Evolutionary conservation across 192 early-diverging fungal genomes (phyloP), one percentile per base, ranked within the genome.

Genomic region (Gigaspora rosea): DNA sequence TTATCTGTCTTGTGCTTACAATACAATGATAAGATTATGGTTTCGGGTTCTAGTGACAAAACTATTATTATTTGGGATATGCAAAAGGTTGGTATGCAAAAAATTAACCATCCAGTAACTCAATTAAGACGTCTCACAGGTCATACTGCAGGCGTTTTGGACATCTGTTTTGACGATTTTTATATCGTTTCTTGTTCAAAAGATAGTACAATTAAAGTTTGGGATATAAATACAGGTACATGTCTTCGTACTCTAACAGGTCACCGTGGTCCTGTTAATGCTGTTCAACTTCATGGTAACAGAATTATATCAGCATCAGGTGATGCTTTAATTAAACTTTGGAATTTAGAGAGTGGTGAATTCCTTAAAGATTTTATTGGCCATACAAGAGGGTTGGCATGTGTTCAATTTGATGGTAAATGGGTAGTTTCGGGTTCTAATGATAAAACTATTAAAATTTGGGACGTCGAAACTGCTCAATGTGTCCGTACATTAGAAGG

Each of bases 231-330:
- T 20, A 85, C 86, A 0, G 93, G 91, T 7, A 78, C 81, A 57
- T 84, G 90, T 13, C 57, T 93, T 61, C 85, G 88, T 18, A 92
- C 87, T 1, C 76, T 98, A 71, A 65, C 82, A 18, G 95, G 95
- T 20, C 97, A 98, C 78, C 86, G 88, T 12, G 95, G 95, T n/a
- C 94, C 96, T 1, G 97, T 99, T 22, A 98, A 99, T 80, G 94
- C 96, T 16, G 86, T 99, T 9, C 92, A 97, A 78, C 78, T 96
- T 36, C 69, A 89, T 41, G 90, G 86, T 50, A 77, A 85, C 58
- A 88, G 84, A 27, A 85, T 97, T 15, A 95, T 90, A 4, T 95
- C 93, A 1, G 95, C 97, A 0, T 93, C 92, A 2, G 94, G 95
- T 22, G 96, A 95, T 75, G 85, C 86, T 8, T 82, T 90, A 64